A percentile compares a stretch with the other conserved stretches of the same genome.
phyloP scores from a whole-genome alignment of 2,329 filamentous ascomycete species.

The Fusarium agapanthi region DNA sequence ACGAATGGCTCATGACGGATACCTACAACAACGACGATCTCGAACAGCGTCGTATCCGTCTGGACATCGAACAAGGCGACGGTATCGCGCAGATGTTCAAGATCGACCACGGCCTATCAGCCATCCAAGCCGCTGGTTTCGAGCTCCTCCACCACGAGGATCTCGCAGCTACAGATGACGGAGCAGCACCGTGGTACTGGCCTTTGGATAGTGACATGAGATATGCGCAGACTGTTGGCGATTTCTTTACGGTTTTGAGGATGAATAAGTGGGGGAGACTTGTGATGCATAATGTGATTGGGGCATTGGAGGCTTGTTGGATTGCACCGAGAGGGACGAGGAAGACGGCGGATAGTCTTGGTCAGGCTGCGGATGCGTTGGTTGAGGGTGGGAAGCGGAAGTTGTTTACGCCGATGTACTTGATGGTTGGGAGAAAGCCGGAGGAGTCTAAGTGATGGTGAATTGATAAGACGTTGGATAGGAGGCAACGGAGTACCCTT shows the following conservation, averaged over 20 bases:
- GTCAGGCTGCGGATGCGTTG: constrained; percentile 77
- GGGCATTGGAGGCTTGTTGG: constrained; percentile 73
- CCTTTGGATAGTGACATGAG: constrained; percentile 78
- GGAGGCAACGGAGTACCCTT: not conserved
- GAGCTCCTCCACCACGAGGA: constrained; percentile 67
- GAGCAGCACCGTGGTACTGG: constrained; percentile 87
- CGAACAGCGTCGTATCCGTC: constrained; percentile 85
- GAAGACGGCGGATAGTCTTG: constrained; percentile 87
- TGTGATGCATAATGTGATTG: constrained; percentile 76
- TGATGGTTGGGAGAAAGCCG: constrained; percentile 49
- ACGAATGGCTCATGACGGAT: constrained; percentile 99
- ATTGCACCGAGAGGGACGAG: constrained; percentile 81
- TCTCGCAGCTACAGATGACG: constrained; percentile 60
- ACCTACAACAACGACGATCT: constrained; percentile 89
- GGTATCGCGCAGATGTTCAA: constrained; percentile 98
- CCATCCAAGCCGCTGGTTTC: constrained; percentile 87
- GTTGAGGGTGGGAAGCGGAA: constrained; percentile 84
- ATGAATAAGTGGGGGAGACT: constrained; percentile 84
- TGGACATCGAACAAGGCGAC: constrained; percentile 94
- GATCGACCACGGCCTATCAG: constrained; percentile 79
- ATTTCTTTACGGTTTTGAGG: constrained; percentile 79
- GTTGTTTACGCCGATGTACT: constrained; percentile 94
- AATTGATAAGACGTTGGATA: not conserved
- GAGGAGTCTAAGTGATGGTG: not conserved
- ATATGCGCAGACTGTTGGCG: constrained; percentile 77